A percentile compares a stretch with the other conserved stretches of the same genome.
phyloP scores from a whole-genome alignment of 768 basidiomycete species.

The Suillus discolor region DNA sequence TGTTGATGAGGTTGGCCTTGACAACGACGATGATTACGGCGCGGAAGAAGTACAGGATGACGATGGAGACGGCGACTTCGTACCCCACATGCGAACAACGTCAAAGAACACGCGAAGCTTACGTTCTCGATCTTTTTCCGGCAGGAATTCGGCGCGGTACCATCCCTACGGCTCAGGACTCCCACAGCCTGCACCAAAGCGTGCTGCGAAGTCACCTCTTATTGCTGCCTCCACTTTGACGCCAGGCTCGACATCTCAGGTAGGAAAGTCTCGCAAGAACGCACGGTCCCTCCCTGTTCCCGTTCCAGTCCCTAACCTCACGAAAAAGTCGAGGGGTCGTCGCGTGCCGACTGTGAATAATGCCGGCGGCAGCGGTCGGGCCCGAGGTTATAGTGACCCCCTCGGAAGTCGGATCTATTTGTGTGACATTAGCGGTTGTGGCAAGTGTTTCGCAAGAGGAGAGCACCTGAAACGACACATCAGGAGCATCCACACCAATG shows the following conservation, averaged over 20 bases:
- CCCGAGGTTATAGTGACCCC: constrained; percentile 35
- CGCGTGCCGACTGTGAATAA: constrained; percentile 57
- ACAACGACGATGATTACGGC: constrained; percentile 33
- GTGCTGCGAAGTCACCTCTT: constrained; percentile 34
- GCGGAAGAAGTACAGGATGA: constrained; percentile 26
- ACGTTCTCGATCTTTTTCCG: constrained; percentile 37
- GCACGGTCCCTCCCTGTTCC: constrained; percentile 52
- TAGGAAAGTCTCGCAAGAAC: constrained; percentile 35
- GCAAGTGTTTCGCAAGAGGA: constrained; percentile 84
- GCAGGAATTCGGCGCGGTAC: constrained; percentile 35
- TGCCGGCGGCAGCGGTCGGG: constrained; percentile 25
- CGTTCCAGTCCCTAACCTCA: constrained; percentile 67
- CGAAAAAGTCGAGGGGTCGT: constrained; percentile 70
- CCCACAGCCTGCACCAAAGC: constrained; percentile 32
- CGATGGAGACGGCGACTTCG: constrained; percentile 36
- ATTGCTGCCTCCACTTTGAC: constrained; percentile 32
- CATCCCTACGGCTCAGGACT: constrained; percentile 32
- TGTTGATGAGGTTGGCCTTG: constrained; percentile 22
- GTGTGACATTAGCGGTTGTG: constrained; percentile 82
- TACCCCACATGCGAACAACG: constrained; percentile 33
- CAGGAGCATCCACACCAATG: constrained; percentile 86
- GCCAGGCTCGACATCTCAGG: constrained; percentile 26
- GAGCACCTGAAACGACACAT: constrained; percentile 93
- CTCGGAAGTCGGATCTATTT: constrained; percentile 58
- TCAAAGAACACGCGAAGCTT: constrained; percentile 40